Percentiles rank a stretch among this genome's conserved stretches.
phyloP scores from a whole-genome alignment of 2,329 filamentous ascomycete genomes.

The Aureobasidium sp. region DNA sequence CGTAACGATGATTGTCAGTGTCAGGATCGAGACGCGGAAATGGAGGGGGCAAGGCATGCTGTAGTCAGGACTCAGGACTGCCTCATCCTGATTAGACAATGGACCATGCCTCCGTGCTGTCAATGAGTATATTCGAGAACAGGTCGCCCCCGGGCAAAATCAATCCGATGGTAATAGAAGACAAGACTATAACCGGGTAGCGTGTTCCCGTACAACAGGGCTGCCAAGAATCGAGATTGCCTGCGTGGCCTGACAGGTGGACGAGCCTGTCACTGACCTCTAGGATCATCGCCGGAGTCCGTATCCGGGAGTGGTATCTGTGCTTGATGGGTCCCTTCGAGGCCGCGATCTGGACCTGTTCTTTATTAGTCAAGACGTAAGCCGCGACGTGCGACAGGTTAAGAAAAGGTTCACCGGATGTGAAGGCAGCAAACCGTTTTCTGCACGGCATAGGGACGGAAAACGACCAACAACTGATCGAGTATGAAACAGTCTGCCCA shows the following conservation, averaged over 20 bases:
- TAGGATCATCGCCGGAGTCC: neutral
- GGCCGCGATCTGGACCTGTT: neutral
- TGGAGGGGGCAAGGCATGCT: too few species aligned
- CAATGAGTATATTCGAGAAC: neutral
- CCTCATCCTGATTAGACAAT: neutral
- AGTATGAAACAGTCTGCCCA: neutral
- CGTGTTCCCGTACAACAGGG: neutral
- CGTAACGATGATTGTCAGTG: neutral
- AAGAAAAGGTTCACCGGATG: neutral
- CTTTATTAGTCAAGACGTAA: neutral
- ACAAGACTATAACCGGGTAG: too few species aligned
- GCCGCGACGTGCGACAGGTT: neutral
- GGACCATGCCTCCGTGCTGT: neutral
- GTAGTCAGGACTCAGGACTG: too few species aligned
- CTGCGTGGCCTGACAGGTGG: neutral
- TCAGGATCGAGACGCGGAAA: too few species aligned
- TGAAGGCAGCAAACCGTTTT: neutral
- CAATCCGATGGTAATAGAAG: too few species aligned
- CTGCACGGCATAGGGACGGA: neutral
- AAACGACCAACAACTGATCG: neutral
- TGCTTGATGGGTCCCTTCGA: neutral
- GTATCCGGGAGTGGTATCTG: neutral
- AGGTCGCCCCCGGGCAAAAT: neutral
- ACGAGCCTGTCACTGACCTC: neutral
- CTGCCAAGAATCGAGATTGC: neutral